Conservation (phyloP, 371 early-diverging fungal genomes). For the Lichtheimia corymbifera region DNA sequence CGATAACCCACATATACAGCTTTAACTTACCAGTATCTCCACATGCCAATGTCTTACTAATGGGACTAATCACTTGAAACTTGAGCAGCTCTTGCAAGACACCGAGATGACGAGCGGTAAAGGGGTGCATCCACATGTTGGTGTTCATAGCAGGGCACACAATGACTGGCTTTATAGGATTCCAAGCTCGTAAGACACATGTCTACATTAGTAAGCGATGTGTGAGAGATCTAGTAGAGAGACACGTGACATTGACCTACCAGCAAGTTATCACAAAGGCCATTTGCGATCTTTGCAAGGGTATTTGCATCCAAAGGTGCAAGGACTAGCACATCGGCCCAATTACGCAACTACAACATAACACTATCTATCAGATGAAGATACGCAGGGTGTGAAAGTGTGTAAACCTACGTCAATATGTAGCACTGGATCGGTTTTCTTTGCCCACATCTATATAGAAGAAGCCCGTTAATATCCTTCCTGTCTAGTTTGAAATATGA, state of each 20-base stretch:
- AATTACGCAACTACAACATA: constrained; percentile 76
- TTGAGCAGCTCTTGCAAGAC: constrained; percentile 52
- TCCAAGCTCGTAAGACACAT: constrained; percentile 92
- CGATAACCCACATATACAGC: neutral
- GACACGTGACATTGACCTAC: constrained; percentile 33
- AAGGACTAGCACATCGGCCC: constrained; percentile 91
- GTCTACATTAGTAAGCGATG: constrained; percentile 57
- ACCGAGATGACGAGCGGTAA: constrained; percentile 75
- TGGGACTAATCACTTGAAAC: constrained; percentile 73
- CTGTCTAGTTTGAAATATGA: neutral
- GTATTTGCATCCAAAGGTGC: constrained; percentile 96
- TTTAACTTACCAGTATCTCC: constrained; percentile 78
- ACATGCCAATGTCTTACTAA: constrained; percentile 89
- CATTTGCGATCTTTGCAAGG: constrained; percentile 87
- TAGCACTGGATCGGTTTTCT: constrained; percentile 86
- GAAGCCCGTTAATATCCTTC: neutral
- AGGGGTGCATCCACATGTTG: constrained; percentile 94
- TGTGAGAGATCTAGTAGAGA: neutral
- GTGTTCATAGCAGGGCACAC: constrained; percentile 98
- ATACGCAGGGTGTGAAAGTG: neutral
- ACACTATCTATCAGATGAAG: neutral
- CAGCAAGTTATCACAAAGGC: constrained; percentile 93
- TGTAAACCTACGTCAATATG: constrained; percentile 83
- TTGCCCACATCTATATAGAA: constrained; percentile 66
- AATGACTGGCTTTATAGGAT: constrained; percentile 65